Evolutionary conservation across 805 yeast genomes (phyloP).

Genomic region (Yamadazyma kitorensis): DNA sequence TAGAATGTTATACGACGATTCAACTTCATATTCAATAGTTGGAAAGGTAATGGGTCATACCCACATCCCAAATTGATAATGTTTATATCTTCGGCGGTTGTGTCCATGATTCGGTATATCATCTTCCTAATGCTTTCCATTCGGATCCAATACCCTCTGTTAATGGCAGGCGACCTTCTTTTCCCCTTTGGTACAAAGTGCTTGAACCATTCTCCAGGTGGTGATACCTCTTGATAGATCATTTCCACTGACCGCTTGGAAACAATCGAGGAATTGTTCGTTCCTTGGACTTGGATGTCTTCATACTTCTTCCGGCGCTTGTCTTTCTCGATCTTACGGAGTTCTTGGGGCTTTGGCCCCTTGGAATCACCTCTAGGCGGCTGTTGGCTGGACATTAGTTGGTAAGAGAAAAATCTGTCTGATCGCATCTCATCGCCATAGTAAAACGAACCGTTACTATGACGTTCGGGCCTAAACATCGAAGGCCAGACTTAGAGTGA

Average conservation of each 20-base stretch:
- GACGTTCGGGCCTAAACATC: too few species aligned
- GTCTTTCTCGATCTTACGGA: slow-evolving; percentile 41
- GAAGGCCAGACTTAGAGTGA: too few species aligned
- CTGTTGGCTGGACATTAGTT: too few species aligned
- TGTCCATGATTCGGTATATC: slow-evolving; percentile 44
- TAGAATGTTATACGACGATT: slow-evolving; percentile 38
- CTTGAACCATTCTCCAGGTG: slow-evolving; percentile 54
- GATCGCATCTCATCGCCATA: too few species aligned
- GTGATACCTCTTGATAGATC: slow-evolving; percentile 41
- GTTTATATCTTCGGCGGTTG: slow-evolving; percentile 14
- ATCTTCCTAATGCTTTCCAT: slow-evolving; percentile 63
- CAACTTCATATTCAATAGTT: slow-evolving; percentile 35
- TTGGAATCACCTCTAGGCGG: too few species aligned
- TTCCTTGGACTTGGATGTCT: slow-evolving; percentile 75
- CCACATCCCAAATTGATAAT: slow-evolving; percentile 81
- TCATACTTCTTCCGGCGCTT: slow-evolving; percentile 47
- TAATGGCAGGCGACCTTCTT: slow-evolving; percentile 75
- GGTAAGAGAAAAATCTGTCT: too few species aligned
- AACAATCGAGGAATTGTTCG: slow-evolving; percentile 79
- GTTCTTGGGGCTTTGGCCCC: slow-evolving; percentile 11
- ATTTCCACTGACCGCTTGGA: slow-evolving; percentile 78
- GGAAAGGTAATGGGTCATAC: slow-evolving; percentile 47
- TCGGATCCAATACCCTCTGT: slow-evolving; percentile 80
- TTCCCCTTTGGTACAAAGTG: slow-evolving; percentile 64
- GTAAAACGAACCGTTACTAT: too few species aligned